Base-by-base conservation (phyloP, 2,329 filamentous ascomycete genomes). In the Didymella sp. region DNA sequence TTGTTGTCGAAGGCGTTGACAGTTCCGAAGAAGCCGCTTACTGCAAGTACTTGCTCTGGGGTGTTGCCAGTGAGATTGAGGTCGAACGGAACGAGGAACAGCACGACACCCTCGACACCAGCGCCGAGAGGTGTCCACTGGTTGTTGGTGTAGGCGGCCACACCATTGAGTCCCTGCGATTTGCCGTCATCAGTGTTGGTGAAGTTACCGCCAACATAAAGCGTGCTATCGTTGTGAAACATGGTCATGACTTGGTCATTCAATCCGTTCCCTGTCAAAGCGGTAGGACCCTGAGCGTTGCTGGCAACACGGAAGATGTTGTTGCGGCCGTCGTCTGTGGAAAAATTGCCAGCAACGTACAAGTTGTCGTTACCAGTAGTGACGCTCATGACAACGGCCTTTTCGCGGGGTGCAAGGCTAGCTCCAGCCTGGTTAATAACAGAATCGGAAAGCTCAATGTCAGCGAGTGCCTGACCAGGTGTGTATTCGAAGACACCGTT, bases 401-500 rank as follows among this genome's bases (percentile, higher is more conserved):
- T 82, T 6, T 82, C 77, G 12, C 85, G 79, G 9, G 73, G 73
- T 25, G 51, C 59, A 50, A 98, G 88, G 53, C 83, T 84, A 30
- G 85, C 85, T 17, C 91, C 92, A 31, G 94, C 89, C 67, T 84
- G 82, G 75, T 96, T 89, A 71, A 96, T 87, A 15, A 87, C 83
- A 1, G 92, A 96, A 24, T 83, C 83, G 13, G 85, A 81, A 56
- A 96, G 87, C 63, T 91, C 84, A 0, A 82, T 82, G 62, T 86
- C 82, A 61, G 86, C 82, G 30, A 90, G 79, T 0, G 81, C 80
- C 12, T 82, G 79, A 17, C 81, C 82, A 0, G 93, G 91, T 66
- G 96, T 85, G 72, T 91, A 97, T 69, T 98, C 95, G 73, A 90
- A 98, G 1, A 99, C 79, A 8, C 92, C 92, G 71, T 97, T 97